These are phyloP conservation scores for Agapanthus africanus DNA, from an alignment of 106 monocot genomes.

Conservation along the genomic window DNA sequence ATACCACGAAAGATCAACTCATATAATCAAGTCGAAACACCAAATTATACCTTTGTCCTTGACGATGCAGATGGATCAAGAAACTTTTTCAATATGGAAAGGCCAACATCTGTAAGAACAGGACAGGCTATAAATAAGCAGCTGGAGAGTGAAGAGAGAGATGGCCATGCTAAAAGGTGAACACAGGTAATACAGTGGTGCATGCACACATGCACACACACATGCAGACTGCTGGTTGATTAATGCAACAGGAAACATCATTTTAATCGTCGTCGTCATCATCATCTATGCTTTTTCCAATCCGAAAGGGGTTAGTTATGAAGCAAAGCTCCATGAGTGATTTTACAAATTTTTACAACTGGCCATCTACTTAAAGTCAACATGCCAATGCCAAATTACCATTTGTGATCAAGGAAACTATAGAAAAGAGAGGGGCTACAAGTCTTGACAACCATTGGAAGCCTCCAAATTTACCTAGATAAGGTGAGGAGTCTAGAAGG, in stretches of 20 bases:
- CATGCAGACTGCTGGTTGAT: neutral
- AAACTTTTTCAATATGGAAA: conserved; percentile 76
- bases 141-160: neutral
- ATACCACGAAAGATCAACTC: neutral
- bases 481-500: too few relatives aligned
- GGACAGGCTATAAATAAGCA: neutral
- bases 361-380: too few relatives aligned
- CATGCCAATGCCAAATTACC: too few relatives aligned
- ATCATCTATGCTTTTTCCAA: too few relatives aligned
- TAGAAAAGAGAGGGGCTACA: too few relatives aligned
- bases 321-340: too few relatives aligned
- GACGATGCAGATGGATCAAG: conserved; percentile 44
- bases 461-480: too few relatives aligned
- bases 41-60: conserved; percentile 38
- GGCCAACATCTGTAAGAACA: conserved; percentile 81
- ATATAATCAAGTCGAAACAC: conserved; percentile 1
- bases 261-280: too few relatives aligned
- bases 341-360: too few relatives aligned
- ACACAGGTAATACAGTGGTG: neutral
- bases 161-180: neutral
- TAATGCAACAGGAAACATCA: neutral
- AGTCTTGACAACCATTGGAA: too few relatives aligned
- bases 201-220: neutral
- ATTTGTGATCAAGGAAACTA: too few relatives aligned
- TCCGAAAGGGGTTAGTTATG: too few relatives aligned